Evolutionary conservation across 805 yeast species (phyloP).

Genomic region (Metschnikowia dekortorum): DNA sequence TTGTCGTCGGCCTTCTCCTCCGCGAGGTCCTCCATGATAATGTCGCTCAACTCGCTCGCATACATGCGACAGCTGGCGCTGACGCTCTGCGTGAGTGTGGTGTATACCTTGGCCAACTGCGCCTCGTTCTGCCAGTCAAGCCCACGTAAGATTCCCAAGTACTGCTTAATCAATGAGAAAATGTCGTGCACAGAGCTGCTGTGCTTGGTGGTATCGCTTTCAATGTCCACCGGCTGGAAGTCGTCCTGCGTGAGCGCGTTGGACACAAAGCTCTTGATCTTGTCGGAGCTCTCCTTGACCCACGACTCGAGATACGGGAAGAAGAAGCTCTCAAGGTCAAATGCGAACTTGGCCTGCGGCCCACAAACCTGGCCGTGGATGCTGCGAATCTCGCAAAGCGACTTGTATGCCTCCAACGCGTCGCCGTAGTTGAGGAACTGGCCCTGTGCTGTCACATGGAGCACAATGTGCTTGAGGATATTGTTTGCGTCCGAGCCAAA

Average conservation of each 20-base stretch:
- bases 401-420: slow-evolving; percentile 52
- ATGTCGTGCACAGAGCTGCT: slow-evolving; percentile 67
- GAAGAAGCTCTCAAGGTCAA: slow-evolving; percentile 55
- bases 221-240: slow-evolving; percentile 48
- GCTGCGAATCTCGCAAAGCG: slow-evolving; percentile 49
- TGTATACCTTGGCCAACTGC: slow-evolving; percentile 60
- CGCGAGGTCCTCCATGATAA: slow-evolving; percentile 41
- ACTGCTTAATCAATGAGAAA: slow-evolving; percentile 57
- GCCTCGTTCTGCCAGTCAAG: slow-evolving; percentile 63
- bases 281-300: slow-evolving; percentile 43
- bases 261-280: slow-evolving; percentile 45
- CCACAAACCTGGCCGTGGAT: slow-evolving; percentile 45
- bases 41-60: slow-evolving; percentile 33
- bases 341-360: slow-evolving; percentile 38
- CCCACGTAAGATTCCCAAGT: slow-evolving; percentile 50
- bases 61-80: slow-evolving; percentile 57
- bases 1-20: slow-evolving; percentile 21
- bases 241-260: slow-evolving; percentile 56
- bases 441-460: slow-evolving; percentile 30
- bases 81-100: slow-evolving; percentile 56
- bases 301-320: slow-evolving; percentile 34
- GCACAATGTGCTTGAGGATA: slow-evolving; percentile 47
- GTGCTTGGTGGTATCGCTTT: slow-evolving; percentile 36
- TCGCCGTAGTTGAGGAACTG: slow-evolving; percentile 47
- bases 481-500: slow-evolving; percentile 51